These are phyloP conservation scores for Trametes coccinea DNA, from an alignment of 768 basidiomycete species.

Conservation along the genomic window DNA sequence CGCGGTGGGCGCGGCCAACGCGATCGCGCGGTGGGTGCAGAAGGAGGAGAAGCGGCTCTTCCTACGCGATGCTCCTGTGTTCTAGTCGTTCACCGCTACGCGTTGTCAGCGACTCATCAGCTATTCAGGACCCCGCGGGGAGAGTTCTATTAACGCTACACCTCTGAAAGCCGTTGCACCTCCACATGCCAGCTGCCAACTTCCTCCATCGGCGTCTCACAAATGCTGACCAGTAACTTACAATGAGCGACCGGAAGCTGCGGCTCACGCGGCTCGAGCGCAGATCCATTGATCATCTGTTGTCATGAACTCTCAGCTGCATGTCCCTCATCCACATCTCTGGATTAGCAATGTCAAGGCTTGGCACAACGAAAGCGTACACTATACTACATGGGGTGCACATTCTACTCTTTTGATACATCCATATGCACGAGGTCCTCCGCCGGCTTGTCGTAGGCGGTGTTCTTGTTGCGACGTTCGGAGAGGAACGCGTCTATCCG, in stretches of 20 bases:
- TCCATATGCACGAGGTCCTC: conserved; percentile 37
- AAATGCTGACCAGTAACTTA: too few relatives aligned
- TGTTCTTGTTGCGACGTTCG: conserved; percentile 37
- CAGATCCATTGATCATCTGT: too few relatives aligned
- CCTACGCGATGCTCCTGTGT: conserved; percentile 86
- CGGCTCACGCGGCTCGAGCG: too few relatives aligned
- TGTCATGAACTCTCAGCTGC: too few relatives aligned
- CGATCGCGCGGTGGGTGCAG: conserved; percentile 88
- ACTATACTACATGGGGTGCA: conserved; percentile 5
- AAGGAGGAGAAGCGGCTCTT: conserved; percentile 83
- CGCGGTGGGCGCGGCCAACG: conserved; percentile 84
- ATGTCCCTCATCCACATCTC: too few relatives aligned
- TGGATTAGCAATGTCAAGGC: not conserved
- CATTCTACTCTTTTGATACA: conserved; percentile 21
- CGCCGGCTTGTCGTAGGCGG: conserved; percentile 31
- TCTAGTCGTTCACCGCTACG: conserved; percentile 40
- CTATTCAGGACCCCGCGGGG: too few relatives aligned
- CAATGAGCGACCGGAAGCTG: too few relatives aligned
- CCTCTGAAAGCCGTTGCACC: too few relatives aligned
- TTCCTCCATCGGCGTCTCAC: too few relatives aligned
- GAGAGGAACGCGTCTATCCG: conserved; percentile 48
- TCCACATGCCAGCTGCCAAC: too few relatives aligned
- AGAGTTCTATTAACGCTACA: too few relatives aligned
- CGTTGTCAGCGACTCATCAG: too few relatives aligned
- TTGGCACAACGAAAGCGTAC: conserved; percentile 2